Conservation (phyloP, 306 rosid species). For the Gynostemma pentaphyllum region DNA sequence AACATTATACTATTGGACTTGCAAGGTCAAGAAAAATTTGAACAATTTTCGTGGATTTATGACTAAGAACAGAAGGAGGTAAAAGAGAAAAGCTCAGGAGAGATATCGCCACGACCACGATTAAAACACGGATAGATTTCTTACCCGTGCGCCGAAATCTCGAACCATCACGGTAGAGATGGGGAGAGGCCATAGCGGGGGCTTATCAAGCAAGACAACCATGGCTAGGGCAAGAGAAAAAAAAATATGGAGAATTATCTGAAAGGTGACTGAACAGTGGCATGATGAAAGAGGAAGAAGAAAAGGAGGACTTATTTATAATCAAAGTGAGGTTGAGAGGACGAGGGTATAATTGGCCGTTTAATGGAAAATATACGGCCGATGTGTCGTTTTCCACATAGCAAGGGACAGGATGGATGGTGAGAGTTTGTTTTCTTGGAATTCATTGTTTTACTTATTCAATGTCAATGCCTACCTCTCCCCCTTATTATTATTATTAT, state of each 20-base stretch:
- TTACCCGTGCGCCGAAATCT: neutral
- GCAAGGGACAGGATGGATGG: slow-evolving; percentile 39
- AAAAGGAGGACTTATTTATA: slow-evolving; percentile 1
- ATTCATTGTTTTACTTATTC: slow-evolving; percentile 32
- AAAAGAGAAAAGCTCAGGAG: slow-evolving; percentile 83
- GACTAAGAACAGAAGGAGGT: neutral
- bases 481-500: neutral
- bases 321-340: neutral
- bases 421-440: slow-evolving; percentile 74
- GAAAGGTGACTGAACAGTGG: neutral
- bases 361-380: slow-evolving; percentile 32
- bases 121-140: neutral
- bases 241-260: neutral
- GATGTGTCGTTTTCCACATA: slow-evolving; percentile 51
- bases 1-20: slow-evolving; percentile 22
- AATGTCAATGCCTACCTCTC: neutral
- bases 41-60: slow-evolving; percentile 19
- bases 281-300: neutral
- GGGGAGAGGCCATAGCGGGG: neutral
- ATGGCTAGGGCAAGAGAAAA: neutral
- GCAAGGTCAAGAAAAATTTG: slow-evolving; percentile 99
- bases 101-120: slow-evolving; percentile 53
- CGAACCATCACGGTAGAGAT: neutral
- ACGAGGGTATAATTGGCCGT: slow-evolving; percentile 33
- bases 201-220: too few relatives aligned